Conservation (phyloP, 345 rosid species). For the Brassica juncea region DNA sequence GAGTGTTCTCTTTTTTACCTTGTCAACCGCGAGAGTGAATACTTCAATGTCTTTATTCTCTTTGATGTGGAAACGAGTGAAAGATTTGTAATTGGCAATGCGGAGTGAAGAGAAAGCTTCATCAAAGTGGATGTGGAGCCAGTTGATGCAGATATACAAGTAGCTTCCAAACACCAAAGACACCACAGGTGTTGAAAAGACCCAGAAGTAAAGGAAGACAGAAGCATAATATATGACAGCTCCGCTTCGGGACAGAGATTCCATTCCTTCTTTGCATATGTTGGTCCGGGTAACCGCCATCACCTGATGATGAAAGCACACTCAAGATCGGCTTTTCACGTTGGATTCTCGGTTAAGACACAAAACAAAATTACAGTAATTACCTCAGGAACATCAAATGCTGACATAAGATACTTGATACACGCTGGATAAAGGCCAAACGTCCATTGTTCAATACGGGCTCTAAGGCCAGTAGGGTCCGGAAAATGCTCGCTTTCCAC, state of each 20-base stretch:
- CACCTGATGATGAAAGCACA: constrained; percentile 53
- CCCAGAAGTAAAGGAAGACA: constrained; percentile 98
- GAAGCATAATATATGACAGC: constrained; percentile 89
- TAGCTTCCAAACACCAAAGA: constrained; percentile 96
- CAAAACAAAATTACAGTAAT: constrained; percentile 4
- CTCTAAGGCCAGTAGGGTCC: constrained; percentile 97
- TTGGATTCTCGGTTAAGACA: background rate
- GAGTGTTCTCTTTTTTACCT: constrained; percentile 47
- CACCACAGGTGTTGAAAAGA: constrained; percentile 94
- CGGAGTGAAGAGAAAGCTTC: constrained; percentile 99
- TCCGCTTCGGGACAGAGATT: constrained; percentile 77
- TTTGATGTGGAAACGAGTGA: constrained; percentile 83
- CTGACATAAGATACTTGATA: constrained; percentile 98
- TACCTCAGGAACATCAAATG: constrained; percentile 99
- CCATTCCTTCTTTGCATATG: constrained; percentile 81
- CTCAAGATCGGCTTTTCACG: background rate
- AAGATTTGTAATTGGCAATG: constrained; percentile 96
- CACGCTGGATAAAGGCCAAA: constrained; percentile 98
- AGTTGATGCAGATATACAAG: constrained; percentile 92
- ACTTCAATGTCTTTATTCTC: constrained; percentile 79
- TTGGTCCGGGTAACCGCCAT: constrained; percentile 93
- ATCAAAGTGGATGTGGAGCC: constrained; percentile 96
- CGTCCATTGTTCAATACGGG: constrained; percentile 97
- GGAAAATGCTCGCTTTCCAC: constrained; percentile 98
- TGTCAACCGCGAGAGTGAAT: constrained; percentile 93